phyloP scores from a whole-genome alignment of 768 basidiomycete species.

The Russula foetens region DNA sequence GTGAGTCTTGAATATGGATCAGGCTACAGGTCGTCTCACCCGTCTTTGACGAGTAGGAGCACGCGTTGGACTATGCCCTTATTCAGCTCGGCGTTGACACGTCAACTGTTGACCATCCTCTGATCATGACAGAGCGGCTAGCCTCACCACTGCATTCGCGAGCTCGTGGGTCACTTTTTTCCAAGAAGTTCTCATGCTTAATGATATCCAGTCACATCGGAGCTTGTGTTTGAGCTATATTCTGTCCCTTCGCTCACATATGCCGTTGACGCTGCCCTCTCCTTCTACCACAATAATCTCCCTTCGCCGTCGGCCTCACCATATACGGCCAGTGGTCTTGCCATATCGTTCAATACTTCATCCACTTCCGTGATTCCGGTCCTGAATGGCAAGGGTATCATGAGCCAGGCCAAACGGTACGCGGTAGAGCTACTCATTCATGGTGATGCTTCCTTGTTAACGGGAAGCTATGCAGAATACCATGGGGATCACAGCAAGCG shows the following conservation, averaged over 20 bases:
- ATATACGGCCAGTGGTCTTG: slow-evolving; percentile 65
- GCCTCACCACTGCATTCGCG: slow-evolving; percentile 86
- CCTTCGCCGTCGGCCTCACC: slow-evolving; percentile 28
- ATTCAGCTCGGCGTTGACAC: slow-evolving; percentile 78
- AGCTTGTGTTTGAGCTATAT: slow-evolving; percentile 94
- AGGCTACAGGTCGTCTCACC: not conserved
- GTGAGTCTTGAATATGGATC: slow-evolving; percentile 41
- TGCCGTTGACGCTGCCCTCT: slow-evolving; percentile 86
- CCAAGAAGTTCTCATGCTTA: not conserved
- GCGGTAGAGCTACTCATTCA: slow-evolving; percentile 7
- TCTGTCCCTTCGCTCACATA: slow-evolving; percentile 78
- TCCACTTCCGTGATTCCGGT: slow-evolving; percentile 90
- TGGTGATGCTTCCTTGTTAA: not conserved
- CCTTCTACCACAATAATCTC: slow-evolving; percentile 75
- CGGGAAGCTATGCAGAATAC: slow-evolving; percentile 57
- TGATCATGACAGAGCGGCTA: slow-evolving; percentile 90
- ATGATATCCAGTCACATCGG: slow-evolving; percentile 67
- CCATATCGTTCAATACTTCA: slow-evolving; percentile 86
- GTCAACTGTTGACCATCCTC: slow-evolving; percentile 69
- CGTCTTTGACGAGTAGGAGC: slow-evolving; percentile 53
- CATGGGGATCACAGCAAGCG: slow-evolving; percentile 88
- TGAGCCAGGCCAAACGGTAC: slow-evolving; percentile 84
- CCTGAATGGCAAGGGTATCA: slow-evolving; percentile 68
- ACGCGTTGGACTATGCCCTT: slow-evolving; percentile 88
- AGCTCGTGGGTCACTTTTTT: slow-evolving; percentile 48